Conservation (phyloP, 129 eudicot genomes). For the Flaveria linearis region DNA sequence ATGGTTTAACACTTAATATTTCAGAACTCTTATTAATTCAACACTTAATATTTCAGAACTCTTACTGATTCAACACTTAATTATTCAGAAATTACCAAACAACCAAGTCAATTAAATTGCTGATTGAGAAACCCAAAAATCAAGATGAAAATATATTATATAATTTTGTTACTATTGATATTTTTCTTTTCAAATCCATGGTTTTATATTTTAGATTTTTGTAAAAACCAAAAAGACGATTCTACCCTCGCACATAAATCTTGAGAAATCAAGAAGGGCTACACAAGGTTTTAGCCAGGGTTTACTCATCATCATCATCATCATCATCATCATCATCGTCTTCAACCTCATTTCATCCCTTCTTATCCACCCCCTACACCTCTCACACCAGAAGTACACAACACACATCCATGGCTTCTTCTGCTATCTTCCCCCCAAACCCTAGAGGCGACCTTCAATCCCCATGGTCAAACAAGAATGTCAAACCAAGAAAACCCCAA, state of each 20-base stretch:
- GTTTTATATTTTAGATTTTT: neutral
- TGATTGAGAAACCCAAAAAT: too few relatives aligned
- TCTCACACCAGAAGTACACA: slow-evolving; percentile 10
- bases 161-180: too few relatives aligned
- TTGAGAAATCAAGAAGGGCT: slow-evolving; percentile 11
- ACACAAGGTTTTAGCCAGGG: slow-evolving; percentile 65
- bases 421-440: slow-evolving; percentile 61
- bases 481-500: slow-evolving; percentile 39
- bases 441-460: slow-evolving; percentile 57
- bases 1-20: too few relatives aligned
- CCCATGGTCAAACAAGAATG: slow-evolving; percentile 48
- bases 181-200: neutral
- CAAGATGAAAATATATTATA: too few relatives aligned
- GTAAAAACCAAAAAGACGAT: neutral
- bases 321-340: slow-evolving; percentile 21
- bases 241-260: slow-evolving; percentile 18
- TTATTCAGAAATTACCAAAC: too few relatives aligned
- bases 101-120: too few relatives aligned
- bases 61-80: too few relatives aligned
- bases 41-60: too few relatives aligned
- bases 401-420: slow-evolving; percentile 51
- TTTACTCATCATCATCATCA: slow-evolving; percentile 41
- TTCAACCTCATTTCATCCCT: slow-evolving; percentile 29
- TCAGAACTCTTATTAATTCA: too few relatives aligned
- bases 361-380: slow-evolving; percentile 44